Evolutionary conservation across 2,329 filamentous ascomycete species (phyloP).

Genomic region (Ascochyta clinopodiicola): DNA sequence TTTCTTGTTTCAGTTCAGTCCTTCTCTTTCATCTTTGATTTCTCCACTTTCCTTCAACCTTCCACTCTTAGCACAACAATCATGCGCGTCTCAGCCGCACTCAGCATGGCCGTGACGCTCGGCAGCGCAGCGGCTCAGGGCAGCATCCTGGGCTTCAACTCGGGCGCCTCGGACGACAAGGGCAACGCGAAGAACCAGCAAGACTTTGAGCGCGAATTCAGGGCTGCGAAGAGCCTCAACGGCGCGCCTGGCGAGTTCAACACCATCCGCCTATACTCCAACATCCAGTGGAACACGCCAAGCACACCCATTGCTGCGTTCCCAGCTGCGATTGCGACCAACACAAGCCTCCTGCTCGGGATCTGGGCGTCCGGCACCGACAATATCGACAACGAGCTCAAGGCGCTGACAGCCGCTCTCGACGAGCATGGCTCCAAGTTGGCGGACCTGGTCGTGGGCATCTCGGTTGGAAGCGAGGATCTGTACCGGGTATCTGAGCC

Average conservation of each 20-base stretch:
- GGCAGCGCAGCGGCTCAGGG: constrained; percentile 30
- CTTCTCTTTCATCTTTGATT: neutral
- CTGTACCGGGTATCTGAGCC: constrained; percentile 75
- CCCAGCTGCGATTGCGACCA: constrained; percentile 43
- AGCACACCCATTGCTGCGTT: constrained; percentile 65
- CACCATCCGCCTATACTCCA: constrained; percentile 75
- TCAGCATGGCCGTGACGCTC: constrained; percentile 33
- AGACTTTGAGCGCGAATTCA: constrained; percentile 75
- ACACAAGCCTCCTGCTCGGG: constrained; percentile 47
- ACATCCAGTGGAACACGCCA: constrained; percentile 70
- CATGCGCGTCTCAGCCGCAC: constrained; percentile 32
- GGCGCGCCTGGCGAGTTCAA: constrained; percentile 70
- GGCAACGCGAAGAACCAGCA: constrained; percentile 61
- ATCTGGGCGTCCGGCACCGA: constrained; percentile 61
- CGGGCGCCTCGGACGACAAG: constrained; percentile 39
- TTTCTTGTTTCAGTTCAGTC: neutral
- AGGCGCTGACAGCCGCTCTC: constrained; percentile 41
- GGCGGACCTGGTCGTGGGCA: constrained; percentile 50
- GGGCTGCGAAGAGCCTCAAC: constrained; percentile 65
- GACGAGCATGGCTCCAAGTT: constrained; percentile 57
- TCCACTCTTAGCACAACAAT: constrained; percentile 1
- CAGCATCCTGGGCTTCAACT: constrained; percentile 44
- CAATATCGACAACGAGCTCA: constrained; percentile 45
- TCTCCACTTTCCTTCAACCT: constrained; percentile 15
- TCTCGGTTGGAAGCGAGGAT: constrained; percentile 49